These are phyloP conservation scores for Xerocomus spinulosus DNA, from an alignment of 768 basidiomycete genomes.

Conservation along the genomic window DNA sequence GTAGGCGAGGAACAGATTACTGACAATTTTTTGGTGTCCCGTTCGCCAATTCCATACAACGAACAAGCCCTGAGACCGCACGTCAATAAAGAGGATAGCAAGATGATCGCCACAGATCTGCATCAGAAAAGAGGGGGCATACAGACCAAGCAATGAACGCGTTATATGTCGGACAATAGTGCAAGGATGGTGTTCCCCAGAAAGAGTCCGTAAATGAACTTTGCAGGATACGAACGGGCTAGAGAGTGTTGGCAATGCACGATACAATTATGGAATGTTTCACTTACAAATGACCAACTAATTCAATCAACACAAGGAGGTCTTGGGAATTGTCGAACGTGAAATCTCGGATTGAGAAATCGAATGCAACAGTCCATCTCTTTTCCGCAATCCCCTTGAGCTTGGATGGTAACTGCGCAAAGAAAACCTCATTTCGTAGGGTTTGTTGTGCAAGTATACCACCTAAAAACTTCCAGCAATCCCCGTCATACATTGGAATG, in stretches of 20 bases:
- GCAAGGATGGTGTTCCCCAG: slow-evolving; percentile 28
- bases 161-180: slow-evolving; percentile 13
- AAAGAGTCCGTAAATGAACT: slow-evolving; percentile 28
- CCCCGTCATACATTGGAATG: slow-evolving; percentile 16
- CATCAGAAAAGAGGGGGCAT: slow-evolving; percentile 20
- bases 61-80: too few species aligned
- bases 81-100: slow-evolving; percentile 3
- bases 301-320: slow-evolving; percentile 31
- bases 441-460: slow-evolving; percentile 31
- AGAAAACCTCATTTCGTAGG: slow-evolving; percentile 13
- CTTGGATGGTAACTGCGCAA: slow-evolving; percentile 30
- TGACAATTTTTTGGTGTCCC: too few species aligned
- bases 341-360: slow-evolving; percentile 33
- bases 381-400: slow-evolving; percentile 23
- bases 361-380: slow-evolving; percentile 27
- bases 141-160: slow-evolving; percentile 2
- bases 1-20: too few species aligned
- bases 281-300: slow-evolving; percentile 18
- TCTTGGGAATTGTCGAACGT: slow-evolving; percentile 35
- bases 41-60: too few species aligned
- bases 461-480: slow-evolving; percentile 33
- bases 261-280: neutral
- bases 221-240: slow-evolving; percentile 20
- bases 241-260: neutral
- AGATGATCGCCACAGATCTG: slow-evolving; percentile 31